Evolutionary conservation across 345 rosid genomes (phyloP), one percentile per base, ranked within the genome.

Genomic region (Triadica sebifera): DNA sequence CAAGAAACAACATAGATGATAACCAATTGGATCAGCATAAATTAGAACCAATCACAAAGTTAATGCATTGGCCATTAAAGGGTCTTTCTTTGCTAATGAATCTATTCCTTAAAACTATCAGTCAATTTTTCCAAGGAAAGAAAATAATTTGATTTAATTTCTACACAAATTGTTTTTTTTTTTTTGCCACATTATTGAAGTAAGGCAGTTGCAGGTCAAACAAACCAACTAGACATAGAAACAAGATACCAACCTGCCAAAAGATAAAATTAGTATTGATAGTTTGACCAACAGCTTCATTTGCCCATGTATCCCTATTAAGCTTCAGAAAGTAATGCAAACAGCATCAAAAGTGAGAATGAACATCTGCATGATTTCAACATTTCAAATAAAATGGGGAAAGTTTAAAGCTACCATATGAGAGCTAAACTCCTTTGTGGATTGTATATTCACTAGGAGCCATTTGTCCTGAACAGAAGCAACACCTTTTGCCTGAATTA

Each of bases 271-370:
- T 93, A 37, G 97, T 88, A 75, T 86, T 85, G 72, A 93, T 79
- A 55, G 98, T 93, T 79, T 93, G 93, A 69, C 95, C 84, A 77
- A 96, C 97, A 62, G 98, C 93, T 76, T 89, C 97, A 82, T 96
- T 90, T 71, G 95, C 98, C 99, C 99, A 96, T 37, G 99, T 96
- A 83, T 96, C 98, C 73, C 99, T 87, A 81, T 96, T 96, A 77
- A 96, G 97, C 99, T 93, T 80, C 79, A 87, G 46, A 82, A 34
- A 74, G 43, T 56, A 85, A 84, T 51, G 77, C 51, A 80, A 41
- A 71, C 12, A 61, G 49, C 39, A 71, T 29, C n/a, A 56, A 24
- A 69, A 50, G 34, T 51, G 6, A 81, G 67, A 64, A 51, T 15
- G 51, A 24, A 34, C 22, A 53, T 55, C 24, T 20, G 34, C 24